Percentiles rank a stretch among this genome's conserved stretches.
Conservation (phyloP, 768 basidiomycete species). For the Termitomyces sp. region DNA sequence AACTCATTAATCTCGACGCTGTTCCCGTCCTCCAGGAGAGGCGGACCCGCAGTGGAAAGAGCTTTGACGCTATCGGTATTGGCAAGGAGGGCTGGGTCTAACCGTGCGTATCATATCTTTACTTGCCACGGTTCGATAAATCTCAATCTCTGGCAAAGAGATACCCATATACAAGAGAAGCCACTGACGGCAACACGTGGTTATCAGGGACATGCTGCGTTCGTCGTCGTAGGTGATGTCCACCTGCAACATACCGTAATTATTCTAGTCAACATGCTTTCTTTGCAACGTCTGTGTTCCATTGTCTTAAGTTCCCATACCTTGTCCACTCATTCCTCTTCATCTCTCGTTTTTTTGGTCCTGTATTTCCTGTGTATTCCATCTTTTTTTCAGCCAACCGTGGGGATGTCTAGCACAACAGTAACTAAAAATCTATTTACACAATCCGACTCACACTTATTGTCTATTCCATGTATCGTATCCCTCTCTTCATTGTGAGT, state of each 20-base stretch:
- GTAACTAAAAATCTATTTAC: slow-evolving; percentile 8
- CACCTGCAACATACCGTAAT: slow-evolving; percentile 6
- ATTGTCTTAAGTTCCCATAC: background rate
- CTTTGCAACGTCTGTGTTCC: slow-evolving; percentile 2
- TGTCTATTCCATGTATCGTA: slow-evolving; percentile 1
- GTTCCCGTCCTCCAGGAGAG: slow-evolving; percentile 70
- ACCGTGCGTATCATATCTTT: slow-evolving; percentile 37
- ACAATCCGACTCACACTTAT: background rate
- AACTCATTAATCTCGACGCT: slow-evolving; percentile 77
- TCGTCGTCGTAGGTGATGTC: slow-evolving; percentile 11
- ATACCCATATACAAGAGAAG: slow-evolving; percentile 13
- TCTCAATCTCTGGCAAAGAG: slow-evolving; percentile 31
- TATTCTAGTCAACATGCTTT: slow-evolving; percentile 10
- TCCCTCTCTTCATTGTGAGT: background rate
- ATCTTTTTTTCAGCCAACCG: background rate
- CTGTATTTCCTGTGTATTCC: slow-evolving; percentile 6
- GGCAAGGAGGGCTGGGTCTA: slow-evolving; percentile 78
- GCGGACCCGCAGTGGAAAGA: slow-evolving; percentile 80
- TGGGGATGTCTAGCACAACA: slow-evolving; percentile 7
- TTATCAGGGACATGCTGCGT: slow-evolving; percentile 7
- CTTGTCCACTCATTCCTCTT: background rate
- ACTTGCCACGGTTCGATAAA: slow-evolving; percentile 48
- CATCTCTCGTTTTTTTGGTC: background rate
- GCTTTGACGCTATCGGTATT: slow-evolving; percentile 78
- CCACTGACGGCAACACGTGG: slow-evolving; percentile 19